Evolutionary conservation across 2,329 filamentous ascomycete genomes (phyloP).

Genomic region (Xylaria sp.): DNA sequence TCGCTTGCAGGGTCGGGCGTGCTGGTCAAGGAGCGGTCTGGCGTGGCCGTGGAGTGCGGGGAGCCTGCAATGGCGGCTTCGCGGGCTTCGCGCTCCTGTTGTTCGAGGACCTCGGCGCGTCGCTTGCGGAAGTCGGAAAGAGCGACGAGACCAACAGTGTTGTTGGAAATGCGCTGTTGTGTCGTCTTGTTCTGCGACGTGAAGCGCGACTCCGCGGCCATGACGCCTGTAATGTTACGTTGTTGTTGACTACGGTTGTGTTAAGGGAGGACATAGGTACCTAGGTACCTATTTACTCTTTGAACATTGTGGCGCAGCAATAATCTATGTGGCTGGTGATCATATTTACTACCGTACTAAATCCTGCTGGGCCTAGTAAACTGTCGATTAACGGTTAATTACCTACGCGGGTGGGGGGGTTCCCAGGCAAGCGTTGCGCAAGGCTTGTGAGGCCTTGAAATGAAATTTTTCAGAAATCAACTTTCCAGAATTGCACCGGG

Average conservation of each 20-base stretch:
- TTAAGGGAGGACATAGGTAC: no score
- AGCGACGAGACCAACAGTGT: conserved; percentile 90
- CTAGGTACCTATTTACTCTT: no score
- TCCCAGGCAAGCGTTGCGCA: no score
- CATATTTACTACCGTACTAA: no score
- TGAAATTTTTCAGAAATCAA: no score
- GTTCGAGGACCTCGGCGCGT: conserved; percentile 91
- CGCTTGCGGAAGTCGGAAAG: conserved; percentile 96
- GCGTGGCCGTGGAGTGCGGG: conserved; percentile 55
- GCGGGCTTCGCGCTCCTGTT: conserved; percentile 83
- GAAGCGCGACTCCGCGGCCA: conserved; percentile 67
- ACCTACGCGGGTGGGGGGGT: no score
- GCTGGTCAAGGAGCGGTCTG: conserved; percentile 60
- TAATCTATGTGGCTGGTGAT: no score
- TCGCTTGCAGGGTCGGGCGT: conserved; percentile 60
- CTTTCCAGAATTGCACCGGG: no score
- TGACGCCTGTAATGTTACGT: conserved; percentile 9
- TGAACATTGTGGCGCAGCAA: no score
- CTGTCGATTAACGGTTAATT: no score
- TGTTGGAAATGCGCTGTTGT: conserved; percentile 82
- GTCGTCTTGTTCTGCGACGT: conserved; percentile 79
- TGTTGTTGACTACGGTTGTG: neutral
- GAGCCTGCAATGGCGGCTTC: conserved; percentile 64
- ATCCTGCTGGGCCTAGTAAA: no score
- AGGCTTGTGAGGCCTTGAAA: no score